Percentiles rank a stretch among this genome's conserved stretches.
Conservation (phyloP, 345 rosid species). For the Populus tremula region DNA sequence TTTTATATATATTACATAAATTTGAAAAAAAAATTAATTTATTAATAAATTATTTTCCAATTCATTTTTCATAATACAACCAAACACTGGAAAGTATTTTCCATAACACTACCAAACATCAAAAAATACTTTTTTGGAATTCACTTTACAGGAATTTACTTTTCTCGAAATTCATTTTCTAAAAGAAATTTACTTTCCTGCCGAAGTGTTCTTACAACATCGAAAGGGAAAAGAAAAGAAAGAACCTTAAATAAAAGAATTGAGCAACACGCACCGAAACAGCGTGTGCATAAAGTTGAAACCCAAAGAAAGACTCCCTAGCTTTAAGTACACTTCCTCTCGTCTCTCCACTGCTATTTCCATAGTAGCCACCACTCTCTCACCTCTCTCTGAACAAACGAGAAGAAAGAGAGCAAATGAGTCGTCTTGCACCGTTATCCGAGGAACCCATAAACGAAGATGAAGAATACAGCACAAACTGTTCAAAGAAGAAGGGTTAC, state of each 20-base stretch:
- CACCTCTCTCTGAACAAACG: not conserved
- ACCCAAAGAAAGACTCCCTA: not conserved
- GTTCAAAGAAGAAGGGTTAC: constrained; percentile 38
- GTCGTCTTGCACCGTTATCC: constrained; percentile 72
- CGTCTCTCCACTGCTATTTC: constrained; percentile 3
- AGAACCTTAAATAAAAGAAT: not conserved
- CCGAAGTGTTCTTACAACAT: not conserved
- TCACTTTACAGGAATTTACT: too few relatives aligned
- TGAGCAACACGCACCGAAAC: constrained; percentile 29
- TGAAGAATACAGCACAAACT: constrained; percentile 24
- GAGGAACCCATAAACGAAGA: constrained; percentile 70
- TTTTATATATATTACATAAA: too few relatives aligned
- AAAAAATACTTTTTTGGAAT: too few relatives aligned
- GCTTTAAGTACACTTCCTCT: constrained; percentile 21
- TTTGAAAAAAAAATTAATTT: too few relatives aligned
- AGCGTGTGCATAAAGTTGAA: constrained; percentile 32
- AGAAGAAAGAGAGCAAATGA: constrained; percentile 28
- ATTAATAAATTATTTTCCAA: too few relatives aligned
- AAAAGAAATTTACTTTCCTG: too few relatives aligned
- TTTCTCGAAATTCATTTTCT: too few relatives aligned
- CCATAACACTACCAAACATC: too few relatives aligned
- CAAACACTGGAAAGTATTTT: too few relatives aligned
- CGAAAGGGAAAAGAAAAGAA: not conserved
- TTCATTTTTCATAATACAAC: too few relatives aligned
- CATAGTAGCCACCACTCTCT: not conserved